Evolutionary conservation across 2,329 filamentous ascomycete species (phyloP), one percentile per base, ranked within the genome.

Genomic region (Penicillium sp.): DNA sequence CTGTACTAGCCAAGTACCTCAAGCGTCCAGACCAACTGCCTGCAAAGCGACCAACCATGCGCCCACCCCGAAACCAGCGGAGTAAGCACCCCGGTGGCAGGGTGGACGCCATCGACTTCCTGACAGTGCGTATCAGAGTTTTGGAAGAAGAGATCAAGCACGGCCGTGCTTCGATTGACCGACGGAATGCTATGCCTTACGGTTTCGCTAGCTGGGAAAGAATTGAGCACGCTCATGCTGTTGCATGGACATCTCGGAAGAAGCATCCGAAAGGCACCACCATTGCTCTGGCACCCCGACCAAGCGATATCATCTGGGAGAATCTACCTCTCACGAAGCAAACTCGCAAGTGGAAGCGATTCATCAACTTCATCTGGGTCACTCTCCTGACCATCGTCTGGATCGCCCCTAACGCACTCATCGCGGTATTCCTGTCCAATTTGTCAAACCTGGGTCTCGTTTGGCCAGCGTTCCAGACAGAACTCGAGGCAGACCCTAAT

Each of bases 291-390:
- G 92, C 94, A 1, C 91, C 94, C 2, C 85, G 86, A 52, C 93
- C 94, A 3, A 91, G 89, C 67, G 93, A 97, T 68, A 84, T 99
- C 46, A 96, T 99, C 59, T 99, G 94, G 94, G 88, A 91, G 68
- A 99, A 99, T 65, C 83, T 99, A 76, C 82, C 85, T 5, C 76
- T 97, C 50, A 84, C 80, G 13, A 85, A 85, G 32, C 77, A 83
- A 23, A 82, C 85, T 1, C 84, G 92, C 46, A 82, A 82, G 55
- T 89, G 88, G 76, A 88, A 88, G 62, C 81, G 87, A 32, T 81
- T 93, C 55, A 80, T 91, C 64, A 96, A 94, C 74, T 88, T 88
- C 54, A 71, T 96, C 49, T 97, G 92, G 91, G 87, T 96, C 34
- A 77, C 83, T 3, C 63, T 93, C 0, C 75, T 99, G 46, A 97